These are phyloP conservation scores for Xylaria sp. DNA, from an alignment of 2,329 filamentous ascomycete species.

Conservation along the genomic window DNA sequence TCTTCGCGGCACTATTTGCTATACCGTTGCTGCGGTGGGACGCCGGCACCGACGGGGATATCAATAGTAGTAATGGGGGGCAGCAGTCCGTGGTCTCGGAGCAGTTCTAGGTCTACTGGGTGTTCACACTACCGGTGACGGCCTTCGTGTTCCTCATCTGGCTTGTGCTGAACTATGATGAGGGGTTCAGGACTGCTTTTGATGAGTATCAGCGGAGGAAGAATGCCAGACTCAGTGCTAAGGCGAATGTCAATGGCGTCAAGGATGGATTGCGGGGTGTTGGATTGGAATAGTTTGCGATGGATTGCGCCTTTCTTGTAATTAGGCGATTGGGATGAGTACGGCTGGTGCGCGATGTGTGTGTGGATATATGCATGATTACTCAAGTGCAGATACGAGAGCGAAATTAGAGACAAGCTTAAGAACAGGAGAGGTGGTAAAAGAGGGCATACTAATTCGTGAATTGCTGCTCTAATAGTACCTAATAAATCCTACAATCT, in stretches of 20 bases:
- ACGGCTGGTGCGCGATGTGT: not conserved
- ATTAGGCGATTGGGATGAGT: not conserved
- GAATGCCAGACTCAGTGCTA: no score
- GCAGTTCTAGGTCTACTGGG: slow-evolving; percentile 58
- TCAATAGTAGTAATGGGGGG: no score
- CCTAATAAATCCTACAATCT: not conserved
- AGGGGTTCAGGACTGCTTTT: not conserved
- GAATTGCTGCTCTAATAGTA: not conserved
- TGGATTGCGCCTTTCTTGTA: not conserved
- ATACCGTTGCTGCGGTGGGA: slow-evolving; percentile 42
- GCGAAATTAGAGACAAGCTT: not conserved
- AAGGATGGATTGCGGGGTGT: not conserved
- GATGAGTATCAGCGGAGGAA: slow-evolving; percentile 8
- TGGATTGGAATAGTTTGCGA: not conserved
- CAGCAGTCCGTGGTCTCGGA: slow-evolving; percentile 22
- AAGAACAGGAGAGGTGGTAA: not conserved
- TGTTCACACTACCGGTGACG: slow-evolving; percentile 58
- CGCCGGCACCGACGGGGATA: not conserved
- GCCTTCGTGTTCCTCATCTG: slow-evolving; percentile 38
- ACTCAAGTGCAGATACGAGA: not conserved
- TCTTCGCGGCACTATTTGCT: slow-evolving; percentile 45
- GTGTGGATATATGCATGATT: not conserved
- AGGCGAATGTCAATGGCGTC: no score
- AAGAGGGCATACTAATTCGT: not conserved
- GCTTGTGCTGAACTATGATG: slow-evolving; percentile 30